phyloP scores from a whole-genome alignment of 371 early-diverging fungal species.

The Massospora cicadina region DNA sequence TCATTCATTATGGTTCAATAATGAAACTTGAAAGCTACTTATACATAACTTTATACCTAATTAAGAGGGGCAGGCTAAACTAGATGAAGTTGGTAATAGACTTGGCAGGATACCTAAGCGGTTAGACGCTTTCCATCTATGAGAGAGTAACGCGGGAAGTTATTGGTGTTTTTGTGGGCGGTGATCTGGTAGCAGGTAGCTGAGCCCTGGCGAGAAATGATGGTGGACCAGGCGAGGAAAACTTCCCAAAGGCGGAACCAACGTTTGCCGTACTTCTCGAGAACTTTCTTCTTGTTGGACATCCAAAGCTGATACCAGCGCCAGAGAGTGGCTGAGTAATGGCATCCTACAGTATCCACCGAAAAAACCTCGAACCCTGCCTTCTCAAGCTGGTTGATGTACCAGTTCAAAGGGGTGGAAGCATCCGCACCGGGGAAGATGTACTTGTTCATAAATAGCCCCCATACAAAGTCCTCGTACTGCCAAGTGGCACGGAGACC shows the following conservation, averaged over 20 bases:
- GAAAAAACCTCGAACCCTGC: constrained; percentile 84
- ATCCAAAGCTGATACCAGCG: constrained; percentile 97
- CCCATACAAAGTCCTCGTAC: constrained; percentile 78
- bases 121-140: constrained; percentile 8
- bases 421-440: constrained; percentile 98
- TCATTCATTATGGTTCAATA: no score
- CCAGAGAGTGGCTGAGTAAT: constrained; percentile 88
- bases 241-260: constrained; percentile 80
- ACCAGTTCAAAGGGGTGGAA: constrained; percentile 89
- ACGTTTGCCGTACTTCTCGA: constrained; percentile 66
- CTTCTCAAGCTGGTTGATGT: constrained; percentile 68
- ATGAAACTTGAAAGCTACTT: no score
- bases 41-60: no score
- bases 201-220: constrained; percentile 84
- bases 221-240: constrained; percentile 92
- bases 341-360: constrained; percentile 84
- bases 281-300: constrained; percentile 68
- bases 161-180: constrained; percentile 87
- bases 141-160: background rate
- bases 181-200: constrained; percentile 92
- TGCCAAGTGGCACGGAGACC: constrained; percentile 82
- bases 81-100: no score
- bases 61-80: no score
- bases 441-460: constrained; percentile 94
- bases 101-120: no score